Evolutionary conservation across 2,329 filamentous ascomycete species (phyloP), one percentile per base, ranked within the genome.

Genomic region (Trichophyton schoenleinii): DNA sequence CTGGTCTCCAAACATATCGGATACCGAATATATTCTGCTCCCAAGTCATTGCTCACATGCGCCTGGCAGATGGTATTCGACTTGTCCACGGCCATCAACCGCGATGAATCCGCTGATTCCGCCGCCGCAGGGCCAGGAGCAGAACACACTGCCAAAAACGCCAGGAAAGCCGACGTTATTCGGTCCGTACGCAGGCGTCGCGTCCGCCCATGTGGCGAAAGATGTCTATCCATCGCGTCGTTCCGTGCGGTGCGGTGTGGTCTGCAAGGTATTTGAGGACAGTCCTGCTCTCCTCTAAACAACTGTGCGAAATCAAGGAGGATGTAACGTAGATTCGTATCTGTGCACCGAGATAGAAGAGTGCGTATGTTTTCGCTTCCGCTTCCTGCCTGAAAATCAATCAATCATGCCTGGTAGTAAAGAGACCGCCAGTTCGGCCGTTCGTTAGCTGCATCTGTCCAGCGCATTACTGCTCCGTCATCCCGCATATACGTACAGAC

Each of bases 1-100:
- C 63, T 58, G 18, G 68, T 67, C 59, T 69, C 67, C n/a, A 67
- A 49, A 58, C 70, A 72, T 18, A 65, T 57, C 3, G 70, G 70
- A 63, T 67, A 64, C 57, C 66, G 64, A 31, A 72, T 61, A 59
- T 67, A 64, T 13, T 64, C 66, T 36, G 63, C 63, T 41, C 67
- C 64, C 20, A 65, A 58, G 13, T 67, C 64, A 22, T 60, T 61
- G 63, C 64, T 64, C 42, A 61, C 46, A 46, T 59, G 61, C 7
- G 62, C 61, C n/a, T 64, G 67, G 53, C 69, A 71, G 59, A 64
- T 61, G 2, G 66, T 57, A 49, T 65, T 58, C 20, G 55, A 42
- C 20, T 25, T 58, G 44, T 58, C 55, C 52, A 25, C 52, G 11
- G 55, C 63, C 46, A 59, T 57, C n/a, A 65, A 63, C 18, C 58